Base-by-base conservation (phyloP, 768 basidiomycete species). In the Harrya chromipes region DNA sequence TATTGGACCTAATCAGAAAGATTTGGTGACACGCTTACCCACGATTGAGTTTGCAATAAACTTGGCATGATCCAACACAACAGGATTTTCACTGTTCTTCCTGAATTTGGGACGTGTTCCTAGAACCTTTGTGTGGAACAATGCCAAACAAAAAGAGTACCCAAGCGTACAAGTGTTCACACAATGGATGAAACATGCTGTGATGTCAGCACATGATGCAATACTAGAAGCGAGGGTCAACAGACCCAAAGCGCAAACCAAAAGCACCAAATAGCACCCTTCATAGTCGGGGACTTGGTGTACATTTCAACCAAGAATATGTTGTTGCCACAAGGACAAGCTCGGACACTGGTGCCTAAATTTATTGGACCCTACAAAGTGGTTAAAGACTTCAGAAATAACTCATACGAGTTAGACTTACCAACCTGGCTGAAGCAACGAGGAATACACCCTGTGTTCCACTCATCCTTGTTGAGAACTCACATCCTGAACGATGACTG, bases 371-470 rank as follows among this genome's bases (percentile, higher is more conserved):
- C 23, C 23, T 26, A 26, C 26, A 26, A 26, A 6, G 4, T 26
- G 8, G 26, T 26, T 5, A 26, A 8, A 6, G 26, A 26, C 26
- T 26, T 26, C 26, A 8, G 26, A 9, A 26, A 26, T 8, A 26
- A 26, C 26, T 26, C 26, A 8, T 26, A 6, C 6, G 4, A 26
- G 26, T 6, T 26, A 26, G 26, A 26, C 4, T 39, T 73, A 21
- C 67, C 70, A 0, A 8, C 4, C 26, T 55, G 60, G 0, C 23
- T 74, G 29, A 57, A 50, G 9, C 33, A 55, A 8, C 17, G 57
- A 6, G 57, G 66, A 0, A 55, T 74, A 0, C 65, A 72, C 49
- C 52, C 59, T 0, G 53, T 55, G 0, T 74, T 74, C 35, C 74
- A 74, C 36, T 54, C 66, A 0, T 67, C 60, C 0, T 43, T 70